phyloP scores from a whole-genome alignment of 2,329 filamentous ascomycete genomes.

The Thelonectria olida region DNA sequence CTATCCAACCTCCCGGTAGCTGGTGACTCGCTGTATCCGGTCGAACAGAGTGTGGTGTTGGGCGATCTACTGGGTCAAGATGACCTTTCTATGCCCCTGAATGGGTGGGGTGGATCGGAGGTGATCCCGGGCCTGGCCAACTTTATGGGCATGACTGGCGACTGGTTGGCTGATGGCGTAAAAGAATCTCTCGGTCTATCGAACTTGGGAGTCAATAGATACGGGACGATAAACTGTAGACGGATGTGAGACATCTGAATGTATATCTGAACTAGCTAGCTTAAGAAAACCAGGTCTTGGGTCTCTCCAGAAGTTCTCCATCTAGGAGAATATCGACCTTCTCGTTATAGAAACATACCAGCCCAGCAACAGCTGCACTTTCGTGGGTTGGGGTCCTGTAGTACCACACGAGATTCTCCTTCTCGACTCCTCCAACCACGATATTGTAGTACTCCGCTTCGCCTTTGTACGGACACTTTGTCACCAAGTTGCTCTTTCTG shows the following conservation, averaged over 20 bases:
- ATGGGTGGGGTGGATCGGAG: slow-evolving; percentile 7
- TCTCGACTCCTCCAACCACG: slow-evolving; percentile 52
- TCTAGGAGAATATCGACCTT: slow-evolving; percentile 71
- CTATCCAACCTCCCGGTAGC: not conserved
- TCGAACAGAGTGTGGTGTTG: not conserved
- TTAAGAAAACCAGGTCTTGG: slow-evolving; percentile 40
- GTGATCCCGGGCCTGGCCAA: slow-evolving; percentile 11
- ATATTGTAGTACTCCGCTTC: slow-evolving; percentile 70
- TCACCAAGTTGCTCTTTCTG: slow-evolving; percentile 59
- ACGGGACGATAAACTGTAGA: too few relatives aligned
- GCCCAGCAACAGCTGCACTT: slow-evolving; percentile 62
- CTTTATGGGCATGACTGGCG: slow-evolving; percentile 10
- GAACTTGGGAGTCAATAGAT: too few relatives aligned
- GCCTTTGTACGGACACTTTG: slow-evolving; percentile 74
- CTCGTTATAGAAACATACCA: slow-evolving; percentile 74
- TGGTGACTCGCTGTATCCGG: not conserved
- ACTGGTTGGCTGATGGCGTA: slow-evolving; percentile 1
- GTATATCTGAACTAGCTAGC: too few relatives aligned
- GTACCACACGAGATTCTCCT: slow-evolving; percentile 68
- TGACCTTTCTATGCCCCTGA: not conserved
- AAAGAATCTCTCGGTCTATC: too few relatives aligned
- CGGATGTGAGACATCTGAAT: too few relatives aligned
- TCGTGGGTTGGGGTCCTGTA: slow-evolving; percentile 67
- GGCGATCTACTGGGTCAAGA: not conserved
- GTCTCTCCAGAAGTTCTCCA: slow-evolving; percentile 50